Base-by-base conservation (phyloP, 169 alveolate genomes). In the Theileria orientalis region DNA sequence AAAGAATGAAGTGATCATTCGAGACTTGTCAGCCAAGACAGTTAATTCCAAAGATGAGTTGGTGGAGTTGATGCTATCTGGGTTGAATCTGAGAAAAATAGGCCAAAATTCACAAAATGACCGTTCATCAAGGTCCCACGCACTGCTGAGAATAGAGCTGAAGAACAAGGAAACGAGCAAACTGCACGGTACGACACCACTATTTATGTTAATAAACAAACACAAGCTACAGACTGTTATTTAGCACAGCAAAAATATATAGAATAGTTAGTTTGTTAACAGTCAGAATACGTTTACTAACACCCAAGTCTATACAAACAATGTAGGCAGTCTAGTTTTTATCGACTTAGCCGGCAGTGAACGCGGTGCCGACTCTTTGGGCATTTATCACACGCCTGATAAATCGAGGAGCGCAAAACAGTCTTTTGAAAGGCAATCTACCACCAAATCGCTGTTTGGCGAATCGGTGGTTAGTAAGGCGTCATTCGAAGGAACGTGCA, bases 341-440 rank as follows among this genome's bases (percentile, higher is more conserved):
- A 96, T 98, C 16, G 99, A 98, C 83, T 85, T 98, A 69, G 99
- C 99, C 3, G 99, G 99, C 16, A 94, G 98, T 71, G 99, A 98
- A 92, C 92, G 99, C 70, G 99, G 99, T 0, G 99, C 99, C 0
- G 99, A 98, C 83, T 96, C 99, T 14, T 90, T 96, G 42, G 97
- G 96, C 80, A 94, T 95, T 59, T 93, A 95, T 73, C n/a, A n/a
- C n/a, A n/a, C n/a, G n/a, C n/a, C n/a, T n/a, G n/a, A n/a, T n/a
- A n/a, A n/a, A n/a, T n/a, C n/a, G n/a, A n/a, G n/a, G n/a, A n/a
- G n/a, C n/a, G n/a, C n/a, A n/a, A n/a, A n/a, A n/a, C n/a, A n/a
- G n/a, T n/a, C n/a, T n/a, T n/a, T n/a, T n/a, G n/a, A n/a, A n/a
- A n/a, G n/a, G n/a, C n/a, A n/a, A n/a, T n/a, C n/a, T n/a, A n/a